Percentiles rank a stretch among this genome's conserved stretches.
Conservation (phyloP, 1,284 basidiomycete species). For the Cronartium quercuum region DNA sequence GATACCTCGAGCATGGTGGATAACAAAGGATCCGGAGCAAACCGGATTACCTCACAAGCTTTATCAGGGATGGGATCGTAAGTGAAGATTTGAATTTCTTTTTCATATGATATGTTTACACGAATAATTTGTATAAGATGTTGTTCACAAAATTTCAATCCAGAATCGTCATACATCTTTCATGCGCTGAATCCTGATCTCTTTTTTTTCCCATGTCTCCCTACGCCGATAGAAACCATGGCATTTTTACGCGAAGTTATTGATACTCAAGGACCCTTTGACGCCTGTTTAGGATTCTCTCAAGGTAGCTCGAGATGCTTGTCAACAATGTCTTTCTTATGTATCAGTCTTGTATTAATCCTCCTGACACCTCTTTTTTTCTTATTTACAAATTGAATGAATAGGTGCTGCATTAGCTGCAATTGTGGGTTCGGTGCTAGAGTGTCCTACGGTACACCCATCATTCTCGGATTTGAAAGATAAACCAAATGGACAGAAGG, state of each 20-base stretch:
- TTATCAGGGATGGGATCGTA: slow-evolving; percentile 34
- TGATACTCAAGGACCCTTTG: slow-evolving; percentile 37
- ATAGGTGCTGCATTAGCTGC: slow-evolving; percentile 34
- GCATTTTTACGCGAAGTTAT: slow-evolving; percentile 16
- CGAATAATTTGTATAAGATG: no score
- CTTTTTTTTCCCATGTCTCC: not conserved
- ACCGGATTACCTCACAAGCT: not conserved
- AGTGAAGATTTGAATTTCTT: not conserved
- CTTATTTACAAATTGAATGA: not conserved
- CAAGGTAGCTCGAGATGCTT: slow-evolving; percentile 4
- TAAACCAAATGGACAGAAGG: slow-evolving; percentile 4
- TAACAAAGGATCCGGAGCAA: slow-evolving; percentile 7
- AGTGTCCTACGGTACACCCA: slow-evolving; percentile 7
- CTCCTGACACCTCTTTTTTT: not conserved
- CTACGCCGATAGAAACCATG: slow-evolving; percentile 11
- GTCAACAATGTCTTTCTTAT: not conserved
- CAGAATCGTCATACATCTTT: not conserved
- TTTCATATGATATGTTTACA: no score
- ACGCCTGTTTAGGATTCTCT: slow-evolving; percentile 36
- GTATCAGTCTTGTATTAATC: not conserved
- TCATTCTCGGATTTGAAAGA: slow-evolving; percentile 5
- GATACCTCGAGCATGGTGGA: slow-evolving; percentile 38
- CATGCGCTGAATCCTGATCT: not conserved
- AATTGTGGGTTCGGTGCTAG: slow-evolving; percentile 6
- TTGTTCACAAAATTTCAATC: not conserved